These are phyloP conservation scores for Hypericum androsaemum DNA, from an alignment of 345 rosid species.

Conservation along the genomic window DNA sequence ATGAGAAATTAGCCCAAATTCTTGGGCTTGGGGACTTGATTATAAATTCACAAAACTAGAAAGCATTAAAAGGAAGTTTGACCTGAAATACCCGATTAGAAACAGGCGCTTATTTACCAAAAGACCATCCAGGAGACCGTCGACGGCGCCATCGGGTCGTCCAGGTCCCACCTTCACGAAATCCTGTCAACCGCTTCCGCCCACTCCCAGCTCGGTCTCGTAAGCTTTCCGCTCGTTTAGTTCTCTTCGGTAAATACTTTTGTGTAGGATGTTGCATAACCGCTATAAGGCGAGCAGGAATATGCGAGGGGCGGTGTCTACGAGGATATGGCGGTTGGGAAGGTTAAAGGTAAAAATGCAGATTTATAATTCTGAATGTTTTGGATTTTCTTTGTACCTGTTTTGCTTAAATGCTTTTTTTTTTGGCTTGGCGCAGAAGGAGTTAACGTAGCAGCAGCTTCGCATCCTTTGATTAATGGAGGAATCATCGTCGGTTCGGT, in stretches of 20 bases:
- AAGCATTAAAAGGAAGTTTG: no score
- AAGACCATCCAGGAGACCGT: constrained; percentile 34
- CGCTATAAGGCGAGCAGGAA: constrained; percentile 23
- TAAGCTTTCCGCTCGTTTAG: constrained; percentile 17
- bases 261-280: constrained; percentile 1
- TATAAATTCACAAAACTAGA: no score
- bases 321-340: constrained; percentile 45
- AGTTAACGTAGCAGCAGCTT: constrained; percentile 47
- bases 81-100: no score
- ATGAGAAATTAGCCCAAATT: no score
- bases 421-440: constrained; percentile 41
- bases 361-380: constrained; percentile 1
- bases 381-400: neutral
- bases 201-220: constrained; percentile 50
- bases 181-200: constrained; percentile 54
- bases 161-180: constrained; percentile 49
- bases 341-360: constrained; percentile 44
- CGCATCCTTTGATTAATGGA: constrained; percentile 45
- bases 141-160: constrained; percentile 36
- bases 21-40: no score
- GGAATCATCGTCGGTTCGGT: constrained; percentile 53
- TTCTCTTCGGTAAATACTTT: neutral
- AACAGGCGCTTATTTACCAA: constrained; percentile 51
- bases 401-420: neutral
- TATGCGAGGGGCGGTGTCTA: constrained; percentile 42